A percentile compares a stretch with the other conserved stretches of the same genome.
phyloP scores from a whole-genome alignment of 805 yeast genomes.

The Zygosaccharomyces gambellarensis region DNA sequence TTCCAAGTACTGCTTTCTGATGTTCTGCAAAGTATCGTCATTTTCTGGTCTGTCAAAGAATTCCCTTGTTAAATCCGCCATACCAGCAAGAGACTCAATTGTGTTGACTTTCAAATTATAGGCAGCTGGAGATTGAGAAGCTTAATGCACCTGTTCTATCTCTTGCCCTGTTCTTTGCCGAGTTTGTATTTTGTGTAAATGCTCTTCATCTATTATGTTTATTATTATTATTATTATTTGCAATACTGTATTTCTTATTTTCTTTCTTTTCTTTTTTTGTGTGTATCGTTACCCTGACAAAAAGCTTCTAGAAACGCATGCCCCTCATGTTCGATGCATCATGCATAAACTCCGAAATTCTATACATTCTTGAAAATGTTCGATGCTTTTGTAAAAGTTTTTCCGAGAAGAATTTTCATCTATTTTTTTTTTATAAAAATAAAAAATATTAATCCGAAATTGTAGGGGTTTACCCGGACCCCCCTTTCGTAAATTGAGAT shows the following conservation, averaged over 20 bases:
- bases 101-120: background rate
- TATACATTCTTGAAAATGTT: background rate
- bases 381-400: background rate
- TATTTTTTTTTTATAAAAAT: no score
- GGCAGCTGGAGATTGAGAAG: no score
- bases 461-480: background rate
- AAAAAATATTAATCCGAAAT: background rate
- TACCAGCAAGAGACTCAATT: background rate
- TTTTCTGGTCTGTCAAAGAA: conserved; percentile 21
- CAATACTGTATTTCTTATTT: no score
- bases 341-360: background rate
- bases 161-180: no score
- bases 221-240: no score
- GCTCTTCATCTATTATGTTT: no score
- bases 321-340: background rate
- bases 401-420: background rate
- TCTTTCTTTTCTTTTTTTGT: background rate
- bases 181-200: no score
- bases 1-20: conserved; percentile 28
- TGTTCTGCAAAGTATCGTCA: conserved; percentile 31
- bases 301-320: background rate
- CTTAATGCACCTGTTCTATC: no score
- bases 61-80: conserved; percentile 13
- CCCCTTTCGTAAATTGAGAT: background rate
- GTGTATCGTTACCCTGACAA: background rate